phyloP scores from a whole-genome alignment of 805 yeast genomes.

The Saturnispora besseyi region DNA sequence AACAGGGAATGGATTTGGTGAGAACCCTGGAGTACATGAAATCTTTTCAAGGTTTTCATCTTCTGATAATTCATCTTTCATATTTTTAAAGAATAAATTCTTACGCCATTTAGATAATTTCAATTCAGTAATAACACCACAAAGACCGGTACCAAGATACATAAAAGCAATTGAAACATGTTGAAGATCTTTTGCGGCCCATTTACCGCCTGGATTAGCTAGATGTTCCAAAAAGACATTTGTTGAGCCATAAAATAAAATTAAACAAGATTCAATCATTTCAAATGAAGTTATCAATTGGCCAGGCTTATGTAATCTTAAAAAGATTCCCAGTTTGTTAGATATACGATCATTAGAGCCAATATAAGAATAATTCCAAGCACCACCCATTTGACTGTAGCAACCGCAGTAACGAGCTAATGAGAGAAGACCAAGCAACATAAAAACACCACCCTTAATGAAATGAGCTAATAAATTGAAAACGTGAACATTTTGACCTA shows the following conservation, averaged over 20 bases:
- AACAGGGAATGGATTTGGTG: constrained; percentile 92
- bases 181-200: constrained; percentile 87
- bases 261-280: constrained; percentile 67
- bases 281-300: constrained; percentile 63
- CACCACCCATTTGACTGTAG: constrained; percentile 68
- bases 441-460: constrained; percentile 91
- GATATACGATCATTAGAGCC: neutral
- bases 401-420: constrained; percentile 84
- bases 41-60: constrained; percentile 4
- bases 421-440: constrained; percentile 66
- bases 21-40: constrained; percentile 55
- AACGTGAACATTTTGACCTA: constrained; percentile 60
- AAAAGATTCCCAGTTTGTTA: constrained; percentile 20
- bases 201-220: constrained; percentile 65
- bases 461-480: constrained; percentile 89
- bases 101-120: constrained; percentile 53
- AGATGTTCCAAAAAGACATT: constrained; percentile 88
- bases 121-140: constrained; percentile 80
- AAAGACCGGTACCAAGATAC: constrained; percentile 84
- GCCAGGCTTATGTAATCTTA: constrained; percentile 33
- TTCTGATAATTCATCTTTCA: constrained; percentile 12
- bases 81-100: constrained; percentile 18
- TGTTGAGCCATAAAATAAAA: constrained; percentile 81
- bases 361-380: constrained; percentile 60
- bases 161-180: constrained; percentile 87